A percentile compares a stretch with the other conserved stretches of the same genome.
Conservation (phyloP, 768 basidiomycete species). For the Tricholoma sp. region DNA sequence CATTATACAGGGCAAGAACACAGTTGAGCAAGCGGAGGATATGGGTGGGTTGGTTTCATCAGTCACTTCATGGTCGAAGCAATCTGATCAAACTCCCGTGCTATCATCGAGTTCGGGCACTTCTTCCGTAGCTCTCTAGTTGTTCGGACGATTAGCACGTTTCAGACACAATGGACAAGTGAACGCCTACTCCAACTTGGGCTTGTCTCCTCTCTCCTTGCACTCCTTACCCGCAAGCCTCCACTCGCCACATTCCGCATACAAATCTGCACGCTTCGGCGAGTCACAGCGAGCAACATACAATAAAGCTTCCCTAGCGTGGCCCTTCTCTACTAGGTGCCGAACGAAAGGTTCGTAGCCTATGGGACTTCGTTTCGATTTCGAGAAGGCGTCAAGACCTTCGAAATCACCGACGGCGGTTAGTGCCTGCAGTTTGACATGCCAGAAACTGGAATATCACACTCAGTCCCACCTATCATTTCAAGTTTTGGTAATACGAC, state of each 20-base stretch:
- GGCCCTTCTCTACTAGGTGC: conserved; percentile 70
- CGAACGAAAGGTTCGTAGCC: conserved; percentile 91
- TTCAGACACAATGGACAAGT: background rate
- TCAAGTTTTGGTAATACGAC: conserved; percentile 11
- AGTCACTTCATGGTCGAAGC: conserved; percentile 59
- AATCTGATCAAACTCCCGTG: conserved; percentile 69
- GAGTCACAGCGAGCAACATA: conserved; percentile 86
- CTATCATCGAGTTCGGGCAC: conserved; percentile 77
- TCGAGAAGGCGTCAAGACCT: conserved; percentile 78
- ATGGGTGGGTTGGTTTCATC: no score
- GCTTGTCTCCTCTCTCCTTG: conserved; percentile 84
- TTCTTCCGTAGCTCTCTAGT: conserved; percentile 63
- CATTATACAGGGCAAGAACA: no score
- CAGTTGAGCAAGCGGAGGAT: no score
- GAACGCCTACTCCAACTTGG: conserved; percentile 71
- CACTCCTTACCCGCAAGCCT: conserved; percentile 81
- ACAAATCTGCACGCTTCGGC: conserved; percentile 78
- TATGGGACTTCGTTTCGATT: conserved; percentile 86
- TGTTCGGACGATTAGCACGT: conserved; percentile 3
- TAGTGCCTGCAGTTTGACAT: conserved; percentile 81
- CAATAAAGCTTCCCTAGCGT: conserved; percentile 64
- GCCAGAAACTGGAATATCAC: conserved; percentile 74
- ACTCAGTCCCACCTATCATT: background rate
- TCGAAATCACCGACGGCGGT: conserved; percentile 82
- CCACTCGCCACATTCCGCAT: conserved; percentile 90